Evolutionary conservation across 2,329 filamentous ascomycete genomes (phyloP).

Genomic region (Thielaviopsis euricoi): DNA sequence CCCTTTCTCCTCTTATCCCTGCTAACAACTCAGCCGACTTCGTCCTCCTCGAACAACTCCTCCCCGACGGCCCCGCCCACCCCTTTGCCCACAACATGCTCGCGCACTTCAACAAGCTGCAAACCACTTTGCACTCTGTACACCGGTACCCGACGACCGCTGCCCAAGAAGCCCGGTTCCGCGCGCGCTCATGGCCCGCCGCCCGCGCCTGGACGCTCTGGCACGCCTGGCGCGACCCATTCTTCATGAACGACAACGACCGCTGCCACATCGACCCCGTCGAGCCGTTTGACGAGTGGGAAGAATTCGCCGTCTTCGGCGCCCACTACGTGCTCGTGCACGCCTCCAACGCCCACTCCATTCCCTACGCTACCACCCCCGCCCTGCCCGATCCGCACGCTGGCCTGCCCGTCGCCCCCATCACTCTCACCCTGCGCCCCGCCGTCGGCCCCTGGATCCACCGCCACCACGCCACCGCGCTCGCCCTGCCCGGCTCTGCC

Average conservation of each 20-base stretch:
- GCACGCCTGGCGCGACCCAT: constrained; percentile 60
- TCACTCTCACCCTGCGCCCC: background rate
- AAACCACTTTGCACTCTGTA: constrained; percentile 62
- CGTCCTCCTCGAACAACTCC: constrained; percentile 71
- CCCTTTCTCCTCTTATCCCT: background rate
- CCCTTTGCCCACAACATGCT: constrained; percentile 83
- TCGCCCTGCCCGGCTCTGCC: background rate
- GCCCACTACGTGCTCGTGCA: constrained; percentile 70
- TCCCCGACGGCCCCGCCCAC: constrained; percentile 60
- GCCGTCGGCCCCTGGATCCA: background rate
- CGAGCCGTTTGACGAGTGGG: constrained; percentile 91
- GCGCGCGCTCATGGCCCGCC: constrained; percentile 47
- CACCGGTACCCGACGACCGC: constrained; percentile 47
- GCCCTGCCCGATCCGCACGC: background rate
- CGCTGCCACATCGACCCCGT: constrained; percentile 47
- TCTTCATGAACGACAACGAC: constrained; percentile 45
- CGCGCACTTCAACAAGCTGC: constrained; percentile 63
- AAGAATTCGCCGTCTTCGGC: constrained; percentile 75
- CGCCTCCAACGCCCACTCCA: constrained; percentile 23
- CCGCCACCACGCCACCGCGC: constrained; percentile 6
- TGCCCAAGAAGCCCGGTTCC: constrained; percentile 56
- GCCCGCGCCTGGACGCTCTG: constrained; percentile 55
- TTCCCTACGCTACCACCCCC: background rate
- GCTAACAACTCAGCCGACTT: constrained; percentile 47
- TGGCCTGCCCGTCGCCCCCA: background rate